phyloP scores from a whole-genome alignment of 78 protist genomes.

The Creolimax fragrantissima region DNA sequence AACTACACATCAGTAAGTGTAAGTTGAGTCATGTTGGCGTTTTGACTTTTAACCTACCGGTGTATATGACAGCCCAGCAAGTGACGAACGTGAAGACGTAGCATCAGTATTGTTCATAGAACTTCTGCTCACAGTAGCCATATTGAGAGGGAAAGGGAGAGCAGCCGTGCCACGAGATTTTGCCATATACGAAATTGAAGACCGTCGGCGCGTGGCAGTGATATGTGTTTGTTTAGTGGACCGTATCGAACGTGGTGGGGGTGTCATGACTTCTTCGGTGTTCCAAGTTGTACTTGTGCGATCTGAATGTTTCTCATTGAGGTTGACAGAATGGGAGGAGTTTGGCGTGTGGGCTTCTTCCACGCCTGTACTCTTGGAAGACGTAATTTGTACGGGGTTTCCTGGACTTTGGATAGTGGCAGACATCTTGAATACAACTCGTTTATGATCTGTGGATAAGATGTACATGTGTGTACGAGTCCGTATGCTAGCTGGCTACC shows the following conservation, averaged over 20 bases:
- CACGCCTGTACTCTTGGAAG: not conserved
- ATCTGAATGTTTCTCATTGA: not conserved
- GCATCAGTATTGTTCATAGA: not conserved
- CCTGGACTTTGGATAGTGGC: not conserved
- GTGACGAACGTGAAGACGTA: too few species aligned
- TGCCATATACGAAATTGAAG: too few species aligned
- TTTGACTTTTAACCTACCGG: too few species aligned
- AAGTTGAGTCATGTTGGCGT: not conserved
- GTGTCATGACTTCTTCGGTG: not conserved
- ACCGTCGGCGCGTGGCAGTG: too few species aligned
- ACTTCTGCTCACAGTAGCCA: not conserved
- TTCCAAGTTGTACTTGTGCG: not conserved
- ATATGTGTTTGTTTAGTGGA: too few species aligned
- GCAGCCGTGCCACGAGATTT: too few species aligned
- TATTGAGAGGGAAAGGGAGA: too few species aligned
- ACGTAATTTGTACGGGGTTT: not conserved
- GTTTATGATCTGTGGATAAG: not conserved
- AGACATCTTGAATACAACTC: too few species aligned
- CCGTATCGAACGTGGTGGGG: not conserved
- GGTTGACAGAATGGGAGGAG: not conserved
- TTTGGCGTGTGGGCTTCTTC: not conserved
- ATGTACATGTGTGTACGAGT: not conserved
- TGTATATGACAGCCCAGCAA: too few species aligned
- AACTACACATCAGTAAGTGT: not conserved
- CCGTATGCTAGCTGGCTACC: too few species aligned